Base-by-base conservation (phyloP, 2,329 filamentous ascomycete genomes). In the Didymellaceae sp. region DNA sequence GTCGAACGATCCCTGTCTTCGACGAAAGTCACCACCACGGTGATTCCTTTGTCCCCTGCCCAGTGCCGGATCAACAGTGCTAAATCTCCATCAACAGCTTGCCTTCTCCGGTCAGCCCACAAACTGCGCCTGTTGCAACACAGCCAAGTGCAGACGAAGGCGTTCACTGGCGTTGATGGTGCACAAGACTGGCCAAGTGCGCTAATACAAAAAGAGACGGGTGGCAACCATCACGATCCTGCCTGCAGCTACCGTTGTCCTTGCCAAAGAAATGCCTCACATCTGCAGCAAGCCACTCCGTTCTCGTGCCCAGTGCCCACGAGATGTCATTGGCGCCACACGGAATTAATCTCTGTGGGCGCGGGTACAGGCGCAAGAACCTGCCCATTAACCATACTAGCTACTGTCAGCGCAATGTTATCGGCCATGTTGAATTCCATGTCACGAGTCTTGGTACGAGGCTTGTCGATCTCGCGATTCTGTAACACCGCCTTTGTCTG, bases 21-120 rank as follows among this genome's bases (percentile, higher is more conserved):
- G 42, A 51, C 30, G n/a, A 41, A 18, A 37, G 31, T n/a, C 33
- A 33, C 33, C 10, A 20, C 30, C 22, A 30, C 31, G 17, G 22
- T 26, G 21, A 16, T n/a, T 43, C 22, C 39, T 34, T 62, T 63
- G 65, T 66, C 59, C 46, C 54, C 58, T 53, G 49, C 39, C 57
- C 58, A 61, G 52, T 57, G 45, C 50, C 34, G 45, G 44, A 47
- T 62, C 57, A 59, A 61, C 52, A 20, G 9, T 20, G 22, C 13
- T 14, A 25, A 43, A 17, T 26, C 16, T 8, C 17, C n/a, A 10
- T 40, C 9, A 16, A 30, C 25, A 32, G 25, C 24, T 38, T 17
- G 22, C 13, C 26, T 38, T 14, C 38, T 33, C 37, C 42, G 32
- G 37, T 30, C 37, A 52, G 17, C 6, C 16, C 20, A 38, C 34